Evolutionary conservation across 805 yeast genomes (phyloP), one percentile per base, ranked within the genome.

Genomic region (Zygosaccharomyces bisporus): DNA sequence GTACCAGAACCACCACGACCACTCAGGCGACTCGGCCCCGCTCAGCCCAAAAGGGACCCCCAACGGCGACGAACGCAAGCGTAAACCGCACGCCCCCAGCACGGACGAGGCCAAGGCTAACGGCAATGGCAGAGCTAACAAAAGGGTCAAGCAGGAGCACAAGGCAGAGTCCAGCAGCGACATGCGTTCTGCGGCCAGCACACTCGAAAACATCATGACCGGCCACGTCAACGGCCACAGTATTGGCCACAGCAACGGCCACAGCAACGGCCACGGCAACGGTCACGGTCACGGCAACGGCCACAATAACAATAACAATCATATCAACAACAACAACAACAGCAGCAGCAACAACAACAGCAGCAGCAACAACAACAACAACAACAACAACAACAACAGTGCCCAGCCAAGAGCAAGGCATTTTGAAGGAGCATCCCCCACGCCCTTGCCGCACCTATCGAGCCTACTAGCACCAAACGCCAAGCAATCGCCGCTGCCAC

Each of bases 371-470:
- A n/a, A n/a, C n/a, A n/a, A n/a, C n/a, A n/a, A n/a, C n/a, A n/a
- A n/a, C n/a, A n/a, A n/a, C n/a, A n/a, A n/a, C n/a, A n/a, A n/a
- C n/a, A n/a, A n/a, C n/a, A 16, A 33, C 24, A 32, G 4, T 7
- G 14, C 29, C 20, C 20, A 18, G 14, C 27, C 46, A 4, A 36
- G 39, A 16, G 24, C 39, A 1, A 12, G 38, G 37, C 34, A 43
- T 21, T 21, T 21, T n/a, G 44, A 41, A 9, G 20, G 45, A 8
- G 37, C 34, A 13, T 24, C 43, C 16, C 33, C 46, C 41, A 53
- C 54, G 6, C 60, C 52, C 17, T 60, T 51, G 52, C 78, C 18
- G 54, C 76, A 36, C 43, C 71, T 42, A n/a, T 47, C 51, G 34
- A 33, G 43, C 1, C 39, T 47, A 4, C 31, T 47, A 31, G 51